These are phyloP conservation scores for Coniochaeta sp. DNA, from an alignment of 2,329 filamentous ascomycete genomes.

Conservation along the genomic window DNA sequence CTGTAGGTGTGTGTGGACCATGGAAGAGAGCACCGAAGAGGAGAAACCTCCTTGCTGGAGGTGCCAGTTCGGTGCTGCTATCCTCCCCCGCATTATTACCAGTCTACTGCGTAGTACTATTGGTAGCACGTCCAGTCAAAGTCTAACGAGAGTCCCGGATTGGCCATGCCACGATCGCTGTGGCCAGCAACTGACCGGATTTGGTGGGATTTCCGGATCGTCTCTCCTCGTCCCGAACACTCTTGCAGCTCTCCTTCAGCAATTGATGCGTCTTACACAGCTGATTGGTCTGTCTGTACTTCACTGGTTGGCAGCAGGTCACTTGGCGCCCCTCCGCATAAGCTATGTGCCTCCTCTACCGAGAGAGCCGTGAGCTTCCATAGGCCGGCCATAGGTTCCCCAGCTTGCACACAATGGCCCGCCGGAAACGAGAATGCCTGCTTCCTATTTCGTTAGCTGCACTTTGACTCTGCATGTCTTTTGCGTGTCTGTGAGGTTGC, in stretches of 20 bases:
- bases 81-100: not conserved
- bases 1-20: not conserved
- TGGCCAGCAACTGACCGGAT: not conserved
- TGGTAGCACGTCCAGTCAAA: not conserved
- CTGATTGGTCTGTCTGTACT: not conserved
- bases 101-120: too few relatives aligned
- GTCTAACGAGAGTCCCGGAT: not conserved
- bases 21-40: not conserved
- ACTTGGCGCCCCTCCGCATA: not conserved
- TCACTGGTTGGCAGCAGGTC: not conserved
- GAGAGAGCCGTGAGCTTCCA: not conserved
- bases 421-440: not conserved
- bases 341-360: not conserved
- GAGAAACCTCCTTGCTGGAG: not conserved
- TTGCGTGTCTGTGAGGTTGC: not conserved
- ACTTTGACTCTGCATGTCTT: not conserved
- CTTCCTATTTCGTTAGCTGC: not conserved
- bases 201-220: not conserved
- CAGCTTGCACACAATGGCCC: not conserved
- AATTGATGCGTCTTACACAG: not conserved
- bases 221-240: not conserved
- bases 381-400: not conserved
- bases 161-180: not conserved
- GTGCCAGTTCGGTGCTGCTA: not conserved
- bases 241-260: not conserved